Evolutionary conservation across 2,329 filamentous ascomycete species (phyloP), one percentile per base, ranked within the genome.

Genomic region (Lachnellula suecica): DNA sequence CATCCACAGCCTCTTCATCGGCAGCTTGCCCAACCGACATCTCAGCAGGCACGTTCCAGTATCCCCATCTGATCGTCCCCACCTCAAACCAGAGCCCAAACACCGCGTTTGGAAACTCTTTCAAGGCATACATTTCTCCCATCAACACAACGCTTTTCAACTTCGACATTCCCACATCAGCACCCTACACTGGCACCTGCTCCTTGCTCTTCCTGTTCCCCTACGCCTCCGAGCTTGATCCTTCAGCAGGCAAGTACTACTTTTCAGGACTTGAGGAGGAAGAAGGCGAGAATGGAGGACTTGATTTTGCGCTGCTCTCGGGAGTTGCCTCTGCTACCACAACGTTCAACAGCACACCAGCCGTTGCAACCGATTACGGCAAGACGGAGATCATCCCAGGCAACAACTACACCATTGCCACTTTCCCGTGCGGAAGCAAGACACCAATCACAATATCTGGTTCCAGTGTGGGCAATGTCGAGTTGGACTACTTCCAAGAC

Each of bases 151-250:
- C 64, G 0, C 50, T 66, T 29, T 66, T 64, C 53, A 64, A 62
- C 49, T 67, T 67, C 44, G 63, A 63, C 37, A 59, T 66, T 17
- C 61, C 63, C 3, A 23, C 48, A 10, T 37, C 38, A 1, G 23
- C 37, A 2, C 50, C 57, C 3, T 64, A 64, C 46, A 56, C 44
- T n/a, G 56, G 59, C 5, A 63, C 51, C 23, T 67, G 65, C 44
- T 52, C 63, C 3, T 57, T 67, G 1, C 22, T 67, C 41, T 67
- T 67, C 55, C 59, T 62, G 41, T 67, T 67, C 57, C 65, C 65
- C 8, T 65, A 51, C 50, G 49, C 42, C n/a, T 50, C 51, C 10
- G 51, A 61, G 3, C 53, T 63, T 24, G 56, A 56, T 29, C 59
- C 55, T 5, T 50, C 54, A 0, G 53, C 56, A 10, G 55, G 51